Conservation (phyloP, 768 basidiomycete genomes). For the Cystobasidium tubakii region DNA sequence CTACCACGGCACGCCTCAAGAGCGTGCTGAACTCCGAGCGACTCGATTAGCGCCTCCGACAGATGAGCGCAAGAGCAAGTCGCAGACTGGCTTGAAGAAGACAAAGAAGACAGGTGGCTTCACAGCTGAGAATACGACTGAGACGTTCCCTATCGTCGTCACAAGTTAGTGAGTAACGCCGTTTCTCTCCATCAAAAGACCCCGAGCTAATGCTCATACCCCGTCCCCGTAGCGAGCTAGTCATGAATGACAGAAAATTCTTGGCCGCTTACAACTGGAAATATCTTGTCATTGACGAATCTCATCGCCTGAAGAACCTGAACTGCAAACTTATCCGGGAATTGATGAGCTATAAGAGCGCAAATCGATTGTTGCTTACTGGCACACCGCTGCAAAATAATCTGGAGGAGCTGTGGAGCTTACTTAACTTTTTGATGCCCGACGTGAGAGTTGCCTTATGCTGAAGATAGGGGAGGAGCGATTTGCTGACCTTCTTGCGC, state of each 20-base stretch:
- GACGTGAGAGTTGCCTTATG: constrained; percentile 65
- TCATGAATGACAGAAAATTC: constrained; percentile 71
- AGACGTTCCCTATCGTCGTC: constrained; percentile 51
- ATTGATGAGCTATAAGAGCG: constrained; percentile 76
- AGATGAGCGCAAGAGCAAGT: constrained; percentile 39
- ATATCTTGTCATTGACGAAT: constrained; percentile 90
- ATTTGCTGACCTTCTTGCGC: background rate
- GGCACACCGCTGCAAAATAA: constrained; percentile 59
- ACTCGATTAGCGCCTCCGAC: constrained; percentile 9
- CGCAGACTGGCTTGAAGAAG: background rate
- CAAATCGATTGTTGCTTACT: constrained; percentile 85
- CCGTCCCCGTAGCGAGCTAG: constrained; percentile 59
- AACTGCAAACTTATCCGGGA: constrained; percentile 83
- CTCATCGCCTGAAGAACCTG: constrained; percentile 87
- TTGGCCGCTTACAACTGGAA: constrained; percentile 58
- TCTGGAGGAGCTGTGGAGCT: constrained; percentile 84
- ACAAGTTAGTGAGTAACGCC: constrained; percentile 63
- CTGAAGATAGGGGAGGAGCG: background rate
- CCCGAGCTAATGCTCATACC: background rate
- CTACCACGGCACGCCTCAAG: constrained; percentile 78
- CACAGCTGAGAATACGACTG: constrained; percentile 9
- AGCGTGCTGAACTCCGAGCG: constrained; percentile 68
- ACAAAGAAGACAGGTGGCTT: background rate
- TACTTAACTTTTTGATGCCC: constrained; percentile 92
- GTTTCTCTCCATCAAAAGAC: background rate